Percentiles rank a stretch among this genome's conserved stretches.
Conservation (phyloP, 805 yeast genomes). For the Kodamaea leandrae region DNA sequence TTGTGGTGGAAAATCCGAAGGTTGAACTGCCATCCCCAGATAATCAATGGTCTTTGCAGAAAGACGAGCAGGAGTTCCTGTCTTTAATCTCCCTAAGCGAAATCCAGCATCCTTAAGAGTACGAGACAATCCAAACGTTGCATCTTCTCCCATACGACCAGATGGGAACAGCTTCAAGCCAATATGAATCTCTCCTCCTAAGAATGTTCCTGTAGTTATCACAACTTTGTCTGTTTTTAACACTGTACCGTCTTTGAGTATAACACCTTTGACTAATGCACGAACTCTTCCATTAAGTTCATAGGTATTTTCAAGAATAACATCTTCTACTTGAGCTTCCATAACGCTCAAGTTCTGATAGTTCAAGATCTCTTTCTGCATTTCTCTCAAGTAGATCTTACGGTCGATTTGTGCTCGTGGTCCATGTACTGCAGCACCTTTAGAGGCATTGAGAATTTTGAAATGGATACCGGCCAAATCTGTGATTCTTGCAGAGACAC, state of each 20-base stretch:
- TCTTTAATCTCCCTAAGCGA: constrained; percentile 81
- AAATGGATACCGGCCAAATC: constrained; percentile 93
- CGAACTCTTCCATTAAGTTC: constrained; percentile 34
- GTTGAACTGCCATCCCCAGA: constrained; percentile 58
- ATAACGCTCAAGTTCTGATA: constrained; percentile 58
- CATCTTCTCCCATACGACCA: constrained; percentile 90
- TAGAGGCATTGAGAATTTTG: constrained; percentile 77
- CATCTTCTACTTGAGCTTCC: constrained; percentile 81
- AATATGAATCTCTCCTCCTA: constrained; percentile 92
- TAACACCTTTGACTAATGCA: constrained; percentile 64
- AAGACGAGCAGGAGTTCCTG: constrained; percentile 96
- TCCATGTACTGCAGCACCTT: constrained; percentile 98
- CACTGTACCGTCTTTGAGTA: constrained; percentile 64
- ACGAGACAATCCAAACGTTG: constrained; percentile 83
- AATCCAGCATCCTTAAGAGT: constrained; percentile 79
- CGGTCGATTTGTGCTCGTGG: constrained; percentile 97
- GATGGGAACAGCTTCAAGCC: constrained; percentile 81
- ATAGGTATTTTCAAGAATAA: constrained; percentile 54
- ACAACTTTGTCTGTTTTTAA: constrained; percentile 67
- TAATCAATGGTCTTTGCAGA: constrained; percentile 72
- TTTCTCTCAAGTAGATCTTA: constrained; percentile 66
- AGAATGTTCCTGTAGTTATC: constrained; percentile 92
- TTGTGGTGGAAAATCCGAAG: constrained; percentile 79
- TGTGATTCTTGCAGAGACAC: constrained; percentile 81
- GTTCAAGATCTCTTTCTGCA: constrained; percentile 63